A percentile compares a stretch with the other conserved stretches of the same genome.
Evolutionary conservation across 495 filamentous ascomycete species (phyloP).

Genomic region (Collariella sp.): DNA sequence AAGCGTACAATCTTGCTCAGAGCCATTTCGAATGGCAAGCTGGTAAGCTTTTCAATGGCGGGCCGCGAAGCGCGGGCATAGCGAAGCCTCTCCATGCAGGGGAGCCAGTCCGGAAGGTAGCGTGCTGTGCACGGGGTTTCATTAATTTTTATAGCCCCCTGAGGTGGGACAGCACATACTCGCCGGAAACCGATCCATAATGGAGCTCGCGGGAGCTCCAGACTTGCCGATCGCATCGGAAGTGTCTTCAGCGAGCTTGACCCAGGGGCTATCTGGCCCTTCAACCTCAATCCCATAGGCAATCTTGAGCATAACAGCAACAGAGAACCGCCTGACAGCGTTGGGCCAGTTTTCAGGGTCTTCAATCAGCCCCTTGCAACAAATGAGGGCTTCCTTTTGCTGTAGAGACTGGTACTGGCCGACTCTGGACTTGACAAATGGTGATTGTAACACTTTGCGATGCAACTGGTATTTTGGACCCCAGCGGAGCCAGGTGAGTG

Average conservation of each 20-base stretch:
- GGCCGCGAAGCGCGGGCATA: constrained; percentile 30
- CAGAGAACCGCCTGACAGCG: constrained; percentile 21
- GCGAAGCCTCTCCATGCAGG: constrained; percentile 31
- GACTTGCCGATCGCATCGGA: constrained; percentile 36
- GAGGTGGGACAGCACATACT: constrained; percentile 15
- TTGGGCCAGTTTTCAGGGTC: constrained; percentile 20
- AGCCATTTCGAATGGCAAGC: constrained; percentile 24
- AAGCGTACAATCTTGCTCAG: constrained; percentile 21
- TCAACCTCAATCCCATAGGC: constrained; percentile 39
- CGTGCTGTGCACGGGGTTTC: constrained; percentile 16
- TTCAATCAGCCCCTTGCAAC: constrained; percentile 21
- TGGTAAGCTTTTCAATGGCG: constrained; percentile 29
- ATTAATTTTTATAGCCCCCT: neutral
- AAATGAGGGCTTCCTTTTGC: constrained; percentile 27
- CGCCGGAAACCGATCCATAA: constrained; percentile 39
- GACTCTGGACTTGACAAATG: constrained; percentile 32
- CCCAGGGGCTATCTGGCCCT: constrained; percentile 31
- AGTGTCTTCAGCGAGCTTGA: constrained; percentile 38
- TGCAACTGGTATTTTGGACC: constrained; percentile 40
- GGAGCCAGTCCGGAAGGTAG: constrained; percentile 36
- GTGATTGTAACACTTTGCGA: constrained; percentile 34
- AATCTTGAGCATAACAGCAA: constrained; percentile 31
- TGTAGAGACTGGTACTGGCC: constrained; percentile 27
- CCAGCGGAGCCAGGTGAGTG: constrained; percentile 42
- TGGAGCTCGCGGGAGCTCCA: constrained; percentile 37